Percentiles rank a stretch among this genome's conserved stretches.
These are phyloP conservation scores for Eucalyptus sideroxylon DNA, from an alignment of 345 rosid species.

Conservation along the genomic window DNA sequence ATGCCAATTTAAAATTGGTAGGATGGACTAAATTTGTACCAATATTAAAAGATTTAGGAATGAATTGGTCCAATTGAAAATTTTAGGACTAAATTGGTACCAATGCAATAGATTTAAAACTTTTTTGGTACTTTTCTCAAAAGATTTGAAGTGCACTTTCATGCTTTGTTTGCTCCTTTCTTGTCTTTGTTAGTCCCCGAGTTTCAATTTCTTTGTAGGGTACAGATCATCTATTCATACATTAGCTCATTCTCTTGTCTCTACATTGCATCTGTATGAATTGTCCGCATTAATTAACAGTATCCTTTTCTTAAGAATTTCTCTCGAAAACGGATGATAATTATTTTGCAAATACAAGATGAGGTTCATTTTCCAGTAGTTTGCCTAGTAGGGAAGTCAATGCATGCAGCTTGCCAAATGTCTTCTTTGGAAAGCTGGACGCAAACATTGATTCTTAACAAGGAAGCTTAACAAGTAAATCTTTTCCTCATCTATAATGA, in stretches of 20 bases:
- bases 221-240: not conserved
- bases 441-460: not conserved
- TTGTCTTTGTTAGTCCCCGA: no score
- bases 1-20: accelerated
- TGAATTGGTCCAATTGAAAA: no score
- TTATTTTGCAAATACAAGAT: not conserved
- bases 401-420: not conserved
- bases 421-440: not conserved
- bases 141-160: not conserved
- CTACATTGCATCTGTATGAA: not conserved
- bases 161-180: not conserved
- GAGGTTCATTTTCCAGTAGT: not conserved
- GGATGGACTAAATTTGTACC: accelerated
- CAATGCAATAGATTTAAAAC: no score
- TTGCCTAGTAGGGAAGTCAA: not conserved
- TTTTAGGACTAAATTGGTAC: no score
- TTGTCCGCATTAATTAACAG: not conserved
- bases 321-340: not conserved
- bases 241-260: not conserved
- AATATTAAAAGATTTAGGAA: no score
- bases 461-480: not conserved
- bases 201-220: not conserved
- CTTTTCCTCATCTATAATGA: constrained; percentile 13
- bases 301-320: not conserved
- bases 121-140: no score